A percentile compares a stretch with the other conserved stretches of the same genome.
phyloP scores from a whole-genome alignment of 2,329 filamentous ascomycete species.

The Fusarium sp. region DNA sequence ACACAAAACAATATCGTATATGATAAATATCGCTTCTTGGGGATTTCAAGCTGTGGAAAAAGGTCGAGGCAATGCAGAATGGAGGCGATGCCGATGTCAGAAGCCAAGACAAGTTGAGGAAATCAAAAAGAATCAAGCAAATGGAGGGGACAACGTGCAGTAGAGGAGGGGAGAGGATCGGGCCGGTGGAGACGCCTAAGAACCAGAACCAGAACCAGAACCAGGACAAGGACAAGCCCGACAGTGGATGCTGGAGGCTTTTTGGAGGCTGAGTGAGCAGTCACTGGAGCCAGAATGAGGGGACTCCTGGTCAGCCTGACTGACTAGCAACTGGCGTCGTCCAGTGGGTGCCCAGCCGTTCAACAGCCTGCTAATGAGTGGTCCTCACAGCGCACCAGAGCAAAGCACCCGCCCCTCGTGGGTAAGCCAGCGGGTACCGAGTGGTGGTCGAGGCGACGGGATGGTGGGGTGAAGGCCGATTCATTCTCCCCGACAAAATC shows the following conservation, averaged over 20 bases:
- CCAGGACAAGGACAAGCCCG: slow-evolving; percentile 34
- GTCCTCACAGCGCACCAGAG: slow-evolving; percentile 10
- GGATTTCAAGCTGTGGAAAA: slow-evolving; percentile 1
- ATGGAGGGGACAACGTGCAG: slow-evolving; percentile 35
- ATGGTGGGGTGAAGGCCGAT: slow-evolving; percentile 34
- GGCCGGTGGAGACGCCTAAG: slow-evolving; percentile 35
- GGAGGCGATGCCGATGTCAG: slow-evolving; percentile 38
- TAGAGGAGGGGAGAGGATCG: slow-evolving; percentile 37
- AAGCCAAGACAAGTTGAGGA: slow-evolving; percentile 35
- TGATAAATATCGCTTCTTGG: slow-evolving; percentile 16
- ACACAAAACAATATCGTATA: slow-evolving; percentile 16
- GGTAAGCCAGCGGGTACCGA: slow-evolving; percentile 32
- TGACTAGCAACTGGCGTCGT: slow-evolving; percentile 28
- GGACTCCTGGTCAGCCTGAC: slow-evolving; percentile 39
- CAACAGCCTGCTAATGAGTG: slow-evolving; percentile 36
- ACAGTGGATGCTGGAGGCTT: slow-evolving; percentile 19
- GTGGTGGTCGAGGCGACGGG: slow-evolving; percentile 22
- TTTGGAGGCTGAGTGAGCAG: slow-evolving; percentile 26
- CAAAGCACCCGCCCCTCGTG: slow-evolving; percentile 34
- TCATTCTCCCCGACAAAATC: slow-evolving; percentile 42
- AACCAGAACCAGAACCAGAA: slow-evolving; percentile 16
- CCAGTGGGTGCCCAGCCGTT: slow-evolving; percentile 36
- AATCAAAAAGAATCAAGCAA: slow-evolving; percentile 39
- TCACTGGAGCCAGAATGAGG: slow-evolving; percentile 21
- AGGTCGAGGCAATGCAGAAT: slow-evolving; percentile 19